Percentiles rank a stretch among this genome's conserved stretches.
These are phyloP conservation scores for Trebouxia gelatinosa DNA, from an alignment of 163 green algal genomes.

Conservation along the genomic window DNA sequence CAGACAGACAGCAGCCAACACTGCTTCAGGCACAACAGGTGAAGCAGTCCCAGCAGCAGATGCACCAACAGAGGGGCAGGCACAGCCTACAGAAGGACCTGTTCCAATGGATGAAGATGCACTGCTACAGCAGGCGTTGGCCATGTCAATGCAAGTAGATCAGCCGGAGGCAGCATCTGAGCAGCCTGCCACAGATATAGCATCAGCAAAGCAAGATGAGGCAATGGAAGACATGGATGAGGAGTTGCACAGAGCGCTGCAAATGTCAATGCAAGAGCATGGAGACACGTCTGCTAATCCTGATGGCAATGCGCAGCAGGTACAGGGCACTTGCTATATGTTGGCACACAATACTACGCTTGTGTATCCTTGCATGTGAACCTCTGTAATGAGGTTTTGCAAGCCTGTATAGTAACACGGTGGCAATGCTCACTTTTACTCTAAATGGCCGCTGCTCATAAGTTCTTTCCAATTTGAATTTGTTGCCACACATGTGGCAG, in stretches of 20 bases:
- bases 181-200: conserved; percentile 1
- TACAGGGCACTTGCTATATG: no score
- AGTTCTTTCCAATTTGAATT: no score
- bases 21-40: conserved; percentile 20
- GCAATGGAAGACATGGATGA: conserved; percentile 60
- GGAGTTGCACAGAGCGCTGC: conserved; percentile 79
- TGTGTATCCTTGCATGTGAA: no score
- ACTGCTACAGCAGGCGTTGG: conserved; percentile 78
- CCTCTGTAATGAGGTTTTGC: no score
- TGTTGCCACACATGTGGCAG: no score
- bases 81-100: conserved; percentile 15
- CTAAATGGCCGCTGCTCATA: no score
- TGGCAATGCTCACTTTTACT: no score
- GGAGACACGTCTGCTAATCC: not conserved
- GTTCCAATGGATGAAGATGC: conserved; percentile 73
- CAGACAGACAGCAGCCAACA: conserved; percentile 60
- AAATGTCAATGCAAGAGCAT: conserved; percentile 72
- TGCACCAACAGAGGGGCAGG: not conserved
- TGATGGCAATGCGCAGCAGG: conserved; percentile 1
- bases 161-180: not conserved
- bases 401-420: no score
- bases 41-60: conserved; percentile 13
- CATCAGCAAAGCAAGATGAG: conserved; percentile 26
- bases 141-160: conserved; percentile 84
- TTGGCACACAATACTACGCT: no score